Conservation (phyloP, 495 filamentous ascomycete species). For the Penicillium angulare region DNA sequence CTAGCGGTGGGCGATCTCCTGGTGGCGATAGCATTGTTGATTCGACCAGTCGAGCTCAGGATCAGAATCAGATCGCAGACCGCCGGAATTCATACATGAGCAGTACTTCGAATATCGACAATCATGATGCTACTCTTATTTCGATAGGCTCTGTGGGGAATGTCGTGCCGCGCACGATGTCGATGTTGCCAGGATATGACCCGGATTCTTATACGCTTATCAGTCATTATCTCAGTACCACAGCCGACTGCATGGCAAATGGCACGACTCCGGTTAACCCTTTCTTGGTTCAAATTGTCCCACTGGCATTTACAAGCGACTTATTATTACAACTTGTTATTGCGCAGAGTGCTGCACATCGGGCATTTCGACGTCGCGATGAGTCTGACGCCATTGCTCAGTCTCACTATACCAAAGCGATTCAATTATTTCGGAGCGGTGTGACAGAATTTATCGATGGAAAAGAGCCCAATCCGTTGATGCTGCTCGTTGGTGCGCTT, state of each 20-base stretch:
- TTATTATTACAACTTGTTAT: slow-evolving; percentile 37
- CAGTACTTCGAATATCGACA: not conserved
- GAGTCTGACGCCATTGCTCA: slow-evolving; percentile 36
- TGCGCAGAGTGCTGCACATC: slow-evolving; percentile 38
- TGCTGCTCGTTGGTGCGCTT: slow-evolving; percentile 35
- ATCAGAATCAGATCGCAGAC: not conserved
- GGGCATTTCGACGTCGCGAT: slow-evolving; percentile 33
- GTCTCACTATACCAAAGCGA: slow-evolving; percentile 34
- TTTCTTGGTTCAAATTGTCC: slow-evolving; percentile 38
- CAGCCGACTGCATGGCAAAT: slow-evolving; percentile 40
- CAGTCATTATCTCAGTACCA: slow-evolving; percentile 36
- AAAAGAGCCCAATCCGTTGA: slow-evolving; percentile 36
- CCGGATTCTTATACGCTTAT: slow-evolving; percentile 33
- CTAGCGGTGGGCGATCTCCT: slow-evolving; percentile 9
- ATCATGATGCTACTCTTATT: slow-evolving; percentile 2
- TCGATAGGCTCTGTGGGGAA: slow-evolving; percentile 15
- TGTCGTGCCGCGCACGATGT: slow-evolving; percentile 28
- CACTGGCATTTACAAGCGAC: slow-evolving; percentile 38
- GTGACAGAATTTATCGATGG: slow-evolving; percentile 38
- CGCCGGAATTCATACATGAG: slow-evolving; percentile 1
- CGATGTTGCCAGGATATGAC: slow-evolving; percentile 35
- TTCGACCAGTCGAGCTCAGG: too few species aligned
- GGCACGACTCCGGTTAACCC: slow-evolving; percentile 38
- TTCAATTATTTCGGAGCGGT: slow-evolving; percentile 31
- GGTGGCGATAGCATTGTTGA: too few species aligned